Percentiles rank a stretch among this genome's conserved stretches.
Conservation (phyloP, 2,329 filamentous ascomycete species). For the Arthrocladium fulminans region DNA sequence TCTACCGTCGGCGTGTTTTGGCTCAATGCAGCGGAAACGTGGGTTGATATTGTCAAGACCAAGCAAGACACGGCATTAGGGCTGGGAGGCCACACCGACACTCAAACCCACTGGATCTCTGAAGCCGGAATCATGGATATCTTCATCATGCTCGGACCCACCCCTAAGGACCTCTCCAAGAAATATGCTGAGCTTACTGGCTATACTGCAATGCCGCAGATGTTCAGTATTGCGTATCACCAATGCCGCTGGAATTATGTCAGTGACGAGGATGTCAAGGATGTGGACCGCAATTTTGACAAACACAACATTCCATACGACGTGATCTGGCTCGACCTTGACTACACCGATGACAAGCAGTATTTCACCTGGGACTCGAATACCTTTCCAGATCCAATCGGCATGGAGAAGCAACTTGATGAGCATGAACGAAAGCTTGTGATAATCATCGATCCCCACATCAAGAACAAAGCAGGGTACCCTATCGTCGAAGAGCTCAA, state of each 20-base stretch:
- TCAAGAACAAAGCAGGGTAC: conserved; percentile 83
- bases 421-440: conserved; percentile 82
- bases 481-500: conserved; percentile 70
- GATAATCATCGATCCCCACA: conserved; percentile 91
- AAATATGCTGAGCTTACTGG: conserved; percentile 86
- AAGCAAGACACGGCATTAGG: conserved; percentile 63
- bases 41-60: conserved; percentile 85
- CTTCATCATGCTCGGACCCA: conserved; percentile 89
- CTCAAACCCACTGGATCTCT: conserved; percentile 93
- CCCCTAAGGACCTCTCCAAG: conserved; percentile 69
- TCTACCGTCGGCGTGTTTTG: conserved; percentile 95
- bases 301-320: conserved; percentile 94
- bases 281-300: conserved; percentile 94
- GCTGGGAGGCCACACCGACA: conserved; percentile 56
- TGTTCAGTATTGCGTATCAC: conserved; percentile 88
- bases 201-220: conserved; percentile 80
- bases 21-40: conserved; percentile 94
- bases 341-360: conserved; percentile 93
- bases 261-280: conserved; percentile 90
- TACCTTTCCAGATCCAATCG: conserved; percentile 74
- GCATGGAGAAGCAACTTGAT: conserved; percentile 82
- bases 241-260: conserved; percentile 99
- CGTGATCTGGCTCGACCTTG: conserved; percentile 97
- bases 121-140: conserved; percentile 83
- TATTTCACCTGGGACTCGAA: conserved; percentile 96